These are phyloP conservation scores for Purpureocillium lavendulum DNA, from an alignment of 2,329 filamentous ascomycete genomes.

Conservation along the genomic window DNA sequence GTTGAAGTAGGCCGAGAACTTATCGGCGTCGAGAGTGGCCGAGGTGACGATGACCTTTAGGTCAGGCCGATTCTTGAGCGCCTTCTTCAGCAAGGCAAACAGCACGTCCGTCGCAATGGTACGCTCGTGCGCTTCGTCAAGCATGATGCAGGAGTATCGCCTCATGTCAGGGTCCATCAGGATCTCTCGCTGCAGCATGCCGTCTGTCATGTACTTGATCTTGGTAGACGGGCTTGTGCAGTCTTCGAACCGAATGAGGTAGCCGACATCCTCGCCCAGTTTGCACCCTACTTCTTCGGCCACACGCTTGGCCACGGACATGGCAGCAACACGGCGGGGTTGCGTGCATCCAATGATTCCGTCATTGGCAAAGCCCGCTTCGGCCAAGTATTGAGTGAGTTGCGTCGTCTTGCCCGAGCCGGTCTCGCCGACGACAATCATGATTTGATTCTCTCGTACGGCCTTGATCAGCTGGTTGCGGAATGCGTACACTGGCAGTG, in stretches of 20 bases:
- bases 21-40: slow-evolving; percentile 92
- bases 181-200: slow-evolving; percentile 94
- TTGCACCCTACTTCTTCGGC: slow-evolving; percentile 90
- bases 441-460: slow-evolving; percentile 75
- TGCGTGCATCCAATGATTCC: slow-evolving; percentile 96
- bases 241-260: slow-evolving; percentile 96
- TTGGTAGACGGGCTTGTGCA: slow-evolving; percentile 78
- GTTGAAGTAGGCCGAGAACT: slow-evolving; percentile 95
- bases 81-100: slow-evolving; percentile 91
- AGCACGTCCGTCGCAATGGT: slow-evolving; percentile 94
- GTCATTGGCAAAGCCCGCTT: slow-evolving; percentile 79
- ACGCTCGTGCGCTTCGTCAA: slow-evolving; percentile 95
- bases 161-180: slow-evolving; percentile 82
- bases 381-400: slow-evolving; percentile 87
- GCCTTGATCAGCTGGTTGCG: slow-evolving; percentile 81
- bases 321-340: slow-evolving; percentile 90
- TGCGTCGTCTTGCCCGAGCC: slow-evolving; percentile 97
- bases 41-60: slow-evolving; percentile 95
- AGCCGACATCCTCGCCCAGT: slow-evolving; percentile 87
- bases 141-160: slow-evolving; percentile 92
- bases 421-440: slow-evolving; percentile 96
- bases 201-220: slow-evolving; percentile 99
- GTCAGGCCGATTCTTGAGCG: slow-evolving; percentile 74
- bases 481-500: slow-evolving; percentile 82
- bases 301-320: slow-evolving; percentile 96